A percentile compares a stretch with the other conserved stretches of the same genome.
phyloP scores from a whole-genome alignment of 2,329 filamentous ascomycete species.

The Trichoderma hamatum region DNA sequence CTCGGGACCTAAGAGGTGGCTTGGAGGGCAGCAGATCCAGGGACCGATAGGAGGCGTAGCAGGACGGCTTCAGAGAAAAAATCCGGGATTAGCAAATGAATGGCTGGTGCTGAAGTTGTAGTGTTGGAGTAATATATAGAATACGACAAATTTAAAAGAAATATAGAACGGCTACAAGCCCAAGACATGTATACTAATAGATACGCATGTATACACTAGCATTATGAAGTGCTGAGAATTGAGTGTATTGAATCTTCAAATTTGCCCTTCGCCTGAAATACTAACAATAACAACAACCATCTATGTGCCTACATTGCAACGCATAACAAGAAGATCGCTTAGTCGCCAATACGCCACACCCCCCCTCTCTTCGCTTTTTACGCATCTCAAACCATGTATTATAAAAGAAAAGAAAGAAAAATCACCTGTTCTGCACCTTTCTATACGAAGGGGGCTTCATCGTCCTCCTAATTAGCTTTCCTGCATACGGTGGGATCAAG shows the following conservation, averaged over 20 bases:
- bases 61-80: slow-evolving; percentile 57
- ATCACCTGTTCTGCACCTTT: slow-evolving; percentile 76
- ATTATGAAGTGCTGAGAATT: neutral
- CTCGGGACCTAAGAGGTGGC: slow-evolving; percentile 79
- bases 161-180: neutral
- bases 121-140: neutral
- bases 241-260: neutral
- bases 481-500: slow-evolving; percentile 82
- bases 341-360: slow-evolving; percentile 16
- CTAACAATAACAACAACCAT: neutral
- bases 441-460: slow-evolving; percentile 92
- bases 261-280: neutral
- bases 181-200: neutral
- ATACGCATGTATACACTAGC: neutral
- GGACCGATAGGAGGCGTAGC: slow-evolving; percentile 73
- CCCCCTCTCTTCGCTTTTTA: neutral
- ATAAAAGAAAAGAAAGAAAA: neutral
- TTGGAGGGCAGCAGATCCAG: slow-evolving; percentile 71
- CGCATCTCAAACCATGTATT: neutral
- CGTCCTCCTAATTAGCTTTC: slow-evolving; percentile 79
- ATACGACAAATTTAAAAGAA: neutral
- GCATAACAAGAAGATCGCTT: slow-evolving; percentile 10
- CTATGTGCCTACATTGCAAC: slow-evolving; percentile 12
- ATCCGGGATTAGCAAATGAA: slow-evolving; percentile 41
- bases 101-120: slow-evolving; percentile 60